A percentile compares a stretch with the other conserved stretches of the same genome.
Evolutionary conservation across 1,284 basidiomycete genomes (phyloP).

Genomic region (Ganoderma leucocontextum): DNA sequence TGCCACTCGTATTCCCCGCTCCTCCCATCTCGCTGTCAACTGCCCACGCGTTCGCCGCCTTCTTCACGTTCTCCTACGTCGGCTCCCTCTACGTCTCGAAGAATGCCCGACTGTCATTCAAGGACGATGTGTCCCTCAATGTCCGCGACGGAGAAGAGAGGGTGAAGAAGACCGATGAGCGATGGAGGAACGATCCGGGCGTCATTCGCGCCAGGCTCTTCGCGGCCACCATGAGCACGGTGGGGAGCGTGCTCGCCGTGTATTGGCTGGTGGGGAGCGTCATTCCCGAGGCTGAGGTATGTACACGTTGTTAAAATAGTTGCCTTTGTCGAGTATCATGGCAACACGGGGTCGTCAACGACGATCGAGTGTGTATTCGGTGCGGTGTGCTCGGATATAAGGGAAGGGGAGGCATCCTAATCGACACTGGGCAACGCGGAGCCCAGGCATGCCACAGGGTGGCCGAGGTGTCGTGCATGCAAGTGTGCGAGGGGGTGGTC

Average conservation of each 20-base stretch:
- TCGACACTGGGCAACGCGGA: neutral
- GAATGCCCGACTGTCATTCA: conserved; percentile 39
- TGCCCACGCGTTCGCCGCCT: conserved; percentile 39
- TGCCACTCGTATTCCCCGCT: conserved; percentile 34
- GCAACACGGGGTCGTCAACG: neutral
- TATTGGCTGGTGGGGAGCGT: conserved; percentile 47
- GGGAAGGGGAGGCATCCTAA: neutral
- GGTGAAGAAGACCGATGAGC: conserved; percentile 42
- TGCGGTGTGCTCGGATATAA: conserved; percentile 11
- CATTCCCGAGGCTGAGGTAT: conserved; percentile 43
- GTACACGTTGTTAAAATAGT: conserved; percentile 9
- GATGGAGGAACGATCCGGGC: conserved; percentile 76
- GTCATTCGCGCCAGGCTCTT: conserved; percentile 75
- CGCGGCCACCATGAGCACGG: conserved; percentile 65
- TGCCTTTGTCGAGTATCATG: conserved; percentile 12
- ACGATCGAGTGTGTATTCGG: neutral
- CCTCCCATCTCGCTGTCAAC: conserved; percentile 39
- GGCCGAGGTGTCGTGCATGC: neutral
- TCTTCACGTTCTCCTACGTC: conserved; percentile 43
- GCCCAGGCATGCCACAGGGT: neutral
- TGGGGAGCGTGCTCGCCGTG: conserved; percentile 57
- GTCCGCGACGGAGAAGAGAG: conserved; percentile 33
- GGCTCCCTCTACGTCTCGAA: conserved; percentile 43
- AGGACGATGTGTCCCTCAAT: conserved; percentile 12
- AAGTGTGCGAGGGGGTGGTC: no score